These are phyloP conservation scores for Apiospora phragmitis DNA, from an alignment of 2,329 filamentous ascomycete species.

Conservation along the genomic window DNA sequence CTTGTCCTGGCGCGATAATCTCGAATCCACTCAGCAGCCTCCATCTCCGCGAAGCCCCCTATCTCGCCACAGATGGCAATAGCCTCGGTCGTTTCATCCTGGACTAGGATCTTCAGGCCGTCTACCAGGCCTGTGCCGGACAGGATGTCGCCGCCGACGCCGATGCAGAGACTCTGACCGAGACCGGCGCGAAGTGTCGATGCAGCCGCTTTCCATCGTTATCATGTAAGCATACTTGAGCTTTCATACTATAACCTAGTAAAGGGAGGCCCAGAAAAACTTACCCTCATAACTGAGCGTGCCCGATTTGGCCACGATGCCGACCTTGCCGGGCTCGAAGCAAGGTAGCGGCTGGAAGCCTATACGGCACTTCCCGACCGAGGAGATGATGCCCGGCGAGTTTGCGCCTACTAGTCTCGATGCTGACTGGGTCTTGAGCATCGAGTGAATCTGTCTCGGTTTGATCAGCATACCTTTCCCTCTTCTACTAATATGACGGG, in stretches of 20 bases:
- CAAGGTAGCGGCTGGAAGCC: constrained; percentile 75
- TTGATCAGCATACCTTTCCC: constrained; percentile 9
- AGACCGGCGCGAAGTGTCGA: constrained; percentile 69
- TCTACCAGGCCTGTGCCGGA: constrained; percentile 75
- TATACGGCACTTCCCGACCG: constrained; percentile 60
- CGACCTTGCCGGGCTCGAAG: constrained; percentile 67
- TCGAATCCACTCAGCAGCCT: constrained; percentile 72
- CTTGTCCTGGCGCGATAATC: constrained; percentile 58
- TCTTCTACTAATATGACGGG: neutral
- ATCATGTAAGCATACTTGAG: neutral
- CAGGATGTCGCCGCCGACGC: constrained; percentile 72
- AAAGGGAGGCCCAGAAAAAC: neutral
- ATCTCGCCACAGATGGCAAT: constrained; percentile 75
- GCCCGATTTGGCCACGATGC: constrained; percentile 73
- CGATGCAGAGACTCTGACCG: constrained; percentile 72
- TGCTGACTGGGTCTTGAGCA: constrained; percentile 67
- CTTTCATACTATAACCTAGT: neutral
- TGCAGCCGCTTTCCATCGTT: constrained; percentile 55
- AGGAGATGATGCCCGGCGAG: constrained; percentile 73
- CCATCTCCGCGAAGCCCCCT: constrained; percentile 68
- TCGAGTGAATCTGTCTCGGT: constrained; percentile 60
- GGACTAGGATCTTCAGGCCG: constrained; percentile 64
- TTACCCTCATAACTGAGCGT: constrained; percentile 69
- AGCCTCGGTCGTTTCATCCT: constrained; percentile 67
- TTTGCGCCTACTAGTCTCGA: constrained; percentile 72